phyloP scores from a whole-genome alignment of 345 rosid genomes.

The Eucalyptus melliodora region DNA sequence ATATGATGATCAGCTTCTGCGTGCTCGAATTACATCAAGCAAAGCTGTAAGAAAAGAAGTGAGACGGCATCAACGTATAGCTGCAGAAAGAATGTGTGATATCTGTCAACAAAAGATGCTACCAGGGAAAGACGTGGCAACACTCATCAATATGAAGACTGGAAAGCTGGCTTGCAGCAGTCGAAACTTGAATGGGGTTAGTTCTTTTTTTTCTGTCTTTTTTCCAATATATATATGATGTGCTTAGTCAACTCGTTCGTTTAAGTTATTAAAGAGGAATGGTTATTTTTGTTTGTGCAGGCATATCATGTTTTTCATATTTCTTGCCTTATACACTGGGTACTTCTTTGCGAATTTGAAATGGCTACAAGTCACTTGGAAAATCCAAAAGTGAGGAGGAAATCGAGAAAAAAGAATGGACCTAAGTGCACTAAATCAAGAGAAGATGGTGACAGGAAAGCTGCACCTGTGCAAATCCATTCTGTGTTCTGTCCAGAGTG shows the following conservation, averaged over 20 bases:
- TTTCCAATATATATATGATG: not conserved
- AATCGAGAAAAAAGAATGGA: constrained; percentile 41
- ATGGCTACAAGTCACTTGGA: constrained; percentile 26
- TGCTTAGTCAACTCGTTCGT: not conserved
- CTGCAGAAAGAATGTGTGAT: constrained; percentile 83
- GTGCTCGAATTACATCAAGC: constrained; percentile 40
- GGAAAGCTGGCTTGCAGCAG: constrained; percentile 77
- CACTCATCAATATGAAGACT: constrained; percentile 68
- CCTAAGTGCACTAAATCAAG: constrained; percentile 17
- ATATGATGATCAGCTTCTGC: constrained; percentile 48
- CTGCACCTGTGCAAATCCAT: constrained; percentile 20
- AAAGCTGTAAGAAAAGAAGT: constrained; percentile 60
- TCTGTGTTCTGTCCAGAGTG: constrained; percentile 89
- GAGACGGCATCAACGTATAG: constrained; percentile 67
- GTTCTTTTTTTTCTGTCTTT: not conserved
- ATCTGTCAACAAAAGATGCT: constrained; percentile 90
- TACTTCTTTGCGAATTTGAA: constrained; percentile 74
- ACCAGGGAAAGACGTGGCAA: constrained; percentile 71
- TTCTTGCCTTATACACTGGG: constrained; percentile 91
- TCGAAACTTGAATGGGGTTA: constrained; percentile 74
- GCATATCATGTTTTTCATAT: constrained; percentile 85
- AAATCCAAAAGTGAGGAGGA: constrained; percentile 25
- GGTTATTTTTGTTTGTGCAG: constrained; percentile 10
- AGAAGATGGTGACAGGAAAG: constrained; percentile 12
- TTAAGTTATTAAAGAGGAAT: not conserved